These are phyloP conservation scores for Zygoascus flipseniorum DNA, from an alignment of 805 yeast genomes.

Conservation along the genomic window DNA sequence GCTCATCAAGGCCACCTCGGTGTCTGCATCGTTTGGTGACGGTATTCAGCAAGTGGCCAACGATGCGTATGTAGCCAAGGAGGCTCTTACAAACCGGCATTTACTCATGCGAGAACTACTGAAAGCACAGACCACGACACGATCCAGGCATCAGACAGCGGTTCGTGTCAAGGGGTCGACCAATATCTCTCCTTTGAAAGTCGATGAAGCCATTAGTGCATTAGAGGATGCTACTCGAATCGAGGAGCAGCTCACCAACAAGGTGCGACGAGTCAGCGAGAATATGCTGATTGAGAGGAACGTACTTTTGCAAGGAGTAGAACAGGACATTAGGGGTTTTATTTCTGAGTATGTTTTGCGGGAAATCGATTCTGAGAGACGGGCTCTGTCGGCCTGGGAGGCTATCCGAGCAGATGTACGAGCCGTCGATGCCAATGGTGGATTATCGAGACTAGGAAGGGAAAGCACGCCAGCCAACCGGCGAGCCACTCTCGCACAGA, in stretches of 20 bases:
- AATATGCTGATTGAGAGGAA: slow-evolving; percentile 73
- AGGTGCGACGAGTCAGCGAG: slow-evolving; percentile 72
- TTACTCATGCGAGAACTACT: slow-evolving; percentile 80
- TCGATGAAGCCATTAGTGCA: slow-evolving; percentile 78
- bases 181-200: slow-evolving; percentile 75
- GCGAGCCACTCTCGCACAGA: slow-evolving; percentile 26
- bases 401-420: slow-evolving; percentile 63
- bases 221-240: slow-evolving; percentile 68
- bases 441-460: slow-evolving; percentile 75
- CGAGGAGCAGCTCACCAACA: slow-evolving; percentile 69
- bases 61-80: slow-evolving; percentile 84
- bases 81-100: slow-evolving; percentile 87
- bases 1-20: slow-evolving; percentile 60
- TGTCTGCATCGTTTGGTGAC: slow-evolving; percentile 70
- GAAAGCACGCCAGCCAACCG: slow-evolving; percentile 40
- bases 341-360: slow-evolving; percentile 56
- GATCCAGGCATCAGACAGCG: slow-evolving; percentile 61
- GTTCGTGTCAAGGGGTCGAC: slow-evolving; percentile 58
- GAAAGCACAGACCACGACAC: slow-evolving; percentile 70
- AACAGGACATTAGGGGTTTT: slow-evolving; percentile 42
- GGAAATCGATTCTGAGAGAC: slow-evolving; percentile 79
- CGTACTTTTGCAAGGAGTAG: slow-evolving; percentile 52
- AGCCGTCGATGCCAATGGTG: slow-evolving; percentile 67
- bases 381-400: slow-evolving; percentile 66
- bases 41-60: slow-evolving; percentile 53